Evolutionary conservation across 441 rosid genomes (phyloP), one percentile per base, ranked within the genome.

Genomic region (Gossypium armourianum): DNA sequence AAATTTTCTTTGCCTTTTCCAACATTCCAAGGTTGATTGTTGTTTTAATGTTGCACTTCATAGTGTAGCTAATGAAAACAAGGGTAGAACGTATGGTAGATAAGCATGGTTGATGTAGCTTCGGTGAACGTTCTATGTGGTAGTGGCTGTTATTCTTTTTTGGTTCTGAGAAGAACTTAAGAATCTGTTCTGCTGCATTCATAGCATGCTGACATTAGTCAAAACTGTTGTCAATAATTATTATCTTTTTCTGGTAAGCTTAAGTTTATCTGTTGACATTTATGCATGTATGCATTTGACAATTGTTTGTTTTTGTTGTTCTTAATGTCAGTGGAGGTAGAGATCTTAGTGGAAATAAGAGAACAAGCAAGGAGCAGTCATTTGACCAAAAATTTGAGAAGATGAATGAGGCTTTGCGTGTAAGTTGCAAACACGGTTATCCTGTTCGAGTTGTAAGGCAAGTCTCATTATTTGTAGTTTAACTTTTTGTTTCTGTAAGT

Each of bases 361-460:
- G 87, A 24, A 89, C 95, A 24, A 89, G 82, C 79, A 87, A 80
- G 75, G 76, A 75, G 3, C 90, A 89, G 36, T 83, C 90, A 8
- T 86, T 80, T 62, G 89, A 87, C 61, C 92, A 89, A 74, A 78
- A 59, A 12, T 87, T 86, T 64, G 84, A 83, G 0, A 80, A 81
- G 63, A 0, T 9, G 59, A 89, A 89, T 3, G 88, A 84, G 77
- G 87, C 92, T 32, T 70, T 89, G 6, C 79, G 86, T 67, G 54
- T 89, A 54, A 89, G 95, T 54, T 89, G 92, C 79, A 77, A 17
- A 55, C 83, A 82, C 29, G 92, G 95, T 17, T 85, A 87, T 65
- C 90, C 95, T 26, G 89, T 89, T 45, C 84, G 90, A 53, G 95
- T 89, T 23, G 86, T 85, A 20, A 81, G 92, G 92, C 80, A 73